Evolutionary conservation across 2,329 filamentous ascomycete species (phyloP), one percentile per base, ranked within the genome.

Genomic region (Aschersonia sp.): DNA sequence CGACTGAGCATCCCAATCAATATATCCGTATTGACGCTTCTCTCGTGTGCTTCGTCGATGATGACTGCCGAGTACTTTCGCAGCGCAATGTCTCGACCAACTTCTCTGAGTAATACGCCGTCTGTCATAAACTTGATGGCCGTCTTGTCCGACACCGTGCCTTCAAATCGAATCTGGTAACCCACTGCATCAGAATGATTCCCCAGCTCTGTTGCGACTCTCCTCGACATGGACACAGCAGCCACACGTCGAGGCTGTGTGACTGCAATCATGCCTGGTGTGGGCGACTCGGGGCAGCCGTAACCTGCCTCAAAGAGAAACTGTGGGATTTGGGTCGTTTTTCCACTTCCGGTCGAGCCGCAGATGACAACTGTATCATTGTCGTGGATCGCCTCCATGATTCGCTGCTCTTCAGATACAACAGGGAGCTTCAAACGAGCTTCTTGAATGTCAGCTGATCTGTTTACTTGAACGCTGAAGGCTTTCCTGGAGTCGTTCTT

Each of bases 111-210:
- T 51, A 98, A 71, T 31, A 98, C 89, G 74, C 92, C 92, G 64
- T 98, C 92, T 0, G 92, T 98, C 89, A 98, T 96, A 67, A 97
- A 98, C 63, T 98, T 98, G 62, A 98, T 79, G 5, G 87, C 85
- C 0, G 92, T 98, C 47, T 88, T 83, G 31, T 80, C 72, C 45
- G 81, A 79, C 2, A 85, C 81, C 0, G 82, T 91, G 45, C 84
- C 88, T 60, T 98, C 92, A 54, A 97, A 98, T 30, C 94, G 84
- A 56, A 98, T 96, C 62, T 89, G 92, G 62, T 97, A 94, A 4
- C 86, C 87, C 5, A 98, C 89, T 45, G 77, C 77, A 30, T 82
- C 72, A n/a, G 80, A 81, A 56, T 83, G 79, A 44, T 85, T 74
- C 1, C 88, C 89, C 42, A 98, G 65, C 61, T 98, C 92, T 52